A percentile compares a stretch with the other conserved stretches of the same genome.
These are phyloP conservation scores for Colletotrichum sp. DNA, from an alignment of 2,329 filamentous ascomycete genomes.

Conservation along the genomic window DNA sequence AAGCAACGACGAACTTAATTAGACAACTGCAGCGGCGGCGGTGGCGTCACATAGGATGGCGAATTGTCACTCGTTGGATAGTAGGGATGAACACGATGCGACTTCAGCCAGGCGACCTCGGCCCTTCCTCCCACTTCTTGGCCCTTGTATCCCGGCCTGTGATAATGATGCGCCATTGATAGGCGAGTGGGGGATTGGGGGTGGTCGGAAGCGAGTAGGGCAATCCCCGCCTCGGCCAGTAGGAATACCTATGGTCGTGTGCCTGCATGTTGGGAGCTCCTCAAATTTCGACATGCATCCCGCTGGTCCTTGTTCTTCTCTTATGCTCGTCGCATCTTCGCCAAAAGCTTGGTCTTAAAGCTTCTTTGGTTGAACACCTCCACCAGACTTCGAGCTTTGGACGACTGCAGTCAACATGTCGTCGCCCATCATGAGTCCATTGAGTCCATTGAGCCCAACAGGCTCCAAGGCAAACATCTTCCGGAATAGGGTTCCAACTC, in stretches of 20 bases:
- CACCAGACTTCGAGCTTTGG: neutral
- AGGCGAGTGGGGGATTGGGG: neutral
- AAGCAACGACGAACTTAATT: neutral
- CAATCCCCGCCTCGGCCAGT: neutral
- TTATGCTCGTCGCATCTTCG: neutral
- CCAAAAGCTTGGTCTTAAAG: neutral
- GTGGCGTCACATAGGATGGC: neutral
- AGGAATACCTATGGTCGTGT: neutral
- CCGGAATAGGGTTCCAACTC: conserved; percentile 47
- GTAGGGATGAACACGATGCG: neutral
- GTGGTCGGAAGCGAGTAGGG: neutral
- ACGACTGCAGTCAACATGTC: neutral
- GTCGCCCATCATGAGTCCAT: conserved; percentile 10
- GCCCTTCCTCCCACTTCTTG: neutral
- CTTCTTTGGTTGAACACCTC: neutral
- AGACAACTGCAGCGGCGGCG: neutral
- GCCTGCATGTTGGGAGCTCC: neutral
- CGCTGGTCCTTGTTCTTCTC: neutral
- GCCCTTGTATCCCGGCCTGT: conserved; percentile 2
- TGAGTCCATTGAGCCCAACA: conserved; percentile 5
- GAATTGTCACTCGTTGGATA: neutral
- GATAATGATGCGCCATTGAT: neutral
- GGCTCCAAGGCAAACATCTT: conserved; percentile 22
- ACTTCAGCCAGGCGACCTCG: neutral
- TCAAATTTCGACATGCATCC: conserved; percentile 5